Evolutionary conservation across 805 yeast genomes (phyloP), one percentile per base, ranked within the genome.

Genomic region (Nakazawaea populi): DNA sequence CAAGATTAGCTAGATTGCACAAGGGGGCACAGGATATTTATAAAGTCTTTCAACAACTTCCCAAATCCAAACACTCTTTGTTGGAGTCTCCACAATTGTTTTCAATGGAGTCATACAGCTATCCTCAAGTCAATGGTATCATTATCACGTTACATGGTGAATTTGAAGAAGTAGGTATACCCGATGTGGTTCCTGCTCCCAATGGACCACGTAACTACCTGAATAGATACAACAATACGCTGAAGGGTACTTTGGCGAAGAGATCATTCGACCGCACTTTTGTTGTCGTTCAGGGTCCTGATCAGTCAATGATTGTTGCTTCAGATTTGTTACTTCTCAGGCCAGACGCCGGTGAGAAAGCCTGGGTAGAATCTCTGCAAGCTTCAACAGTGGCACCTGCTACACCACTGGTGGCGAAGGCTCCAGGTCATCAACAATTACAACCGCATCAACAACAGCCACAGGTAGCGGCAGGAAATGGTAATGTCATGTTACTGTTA

Each of bases 251-350:
- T 32, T 67, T 84, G 36, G 70, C 79, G 5, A 75, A 74, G 57
- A 85, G 94, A 63, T 81, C 94, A 8, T 94, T 94, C 66, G 99
- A 94, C 65, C 77, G 99, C 61, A 75, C 85, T 0, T 82, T 94
- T 63, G 73, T 88, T n/a, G 71, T 87, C 29, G 83, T 90, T 1
- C 84, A 83, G 1, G 85, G 84, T 11, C 78, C 82, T 14, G 76
- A 77, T 51, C 87, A 90, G 4, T 70, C 80, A 32, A 80, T 89
- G 72, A 72, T 89, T n/a, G 82, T 94, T 32, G 97, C 96, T 12
- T 85, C 95, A 35, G 99, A 94, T 67, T 65, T 88, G 63, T 71
- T 94, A 48, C 73, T 82, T 12, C 68, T 94, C 4, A 80, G 96
- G 55, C 75, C 83, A 6, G 75, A 70, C 56, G 74, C 83, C 1